Base-by-base conservation (phyloP, 1,284 basidiomycete species). In the Pseudozyma pruni region DNA sequence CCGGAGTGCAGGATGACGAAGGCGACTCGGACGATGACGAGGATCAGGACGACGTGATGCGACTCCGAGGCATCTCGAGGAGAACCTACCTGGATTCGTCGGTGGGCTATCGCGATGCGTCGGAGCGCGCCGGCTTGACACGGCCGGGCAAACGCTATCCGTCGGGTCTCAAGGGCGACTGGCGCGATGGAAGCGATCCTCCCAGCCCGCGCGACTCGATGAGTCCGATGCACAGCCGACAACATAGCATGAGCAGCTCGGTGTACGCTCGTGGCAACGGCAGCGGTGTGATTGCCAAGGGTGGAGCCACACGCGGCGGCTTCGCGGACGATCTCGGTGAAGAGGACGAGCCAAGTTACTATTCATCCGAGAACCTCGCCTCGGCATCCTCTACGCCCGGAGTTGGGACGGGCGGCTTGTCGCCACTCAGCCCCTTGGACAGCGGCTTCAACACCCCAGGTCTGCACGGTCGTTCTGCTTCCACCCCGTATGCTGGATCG, bases 1-100 rank as follows among this genome's bases (percentile, higher is more conserved):
- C 93, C 0, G 94, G 95, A 0, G 92, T 98, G 0, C 79, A 83
- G 47, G 84, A 85, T 52, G 94, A 97, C 75, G 94, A 97, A 69
- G 94, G 94, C 29, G 75, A 78, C 9, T 78, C 75, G 27, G 75
- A 78, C 48, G 75, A 78, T 11, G 75, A 78, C 14, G 71, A 75
- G 34, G 68, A 46, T 29, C 57, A 75, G 25, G 62, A 64, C 8
- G 62, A 64, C 17, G 57, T 32, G 31, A 64, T 68, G 63, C 58
- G 59, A 1, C 37, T 72, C 16, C 37, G 63, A 25, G 70, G 63
- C 2, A 48, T 72, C 35, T 45, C 54, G 3, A 53, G 70, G n/a
- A 27, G 63, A 17, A 49, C 40, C 19, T 72, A 72, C 31, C 20
- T 62, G 16, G 58, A 49, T 33, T 31, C n/a, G n/a, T n/a, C 62